A percentile compares a stretch with the other conserved stretches of the same genome.
Conservation (phyloP, 345 rosid species). For the Arabidopsis thaliana region TAIR10.1 NC_003076.8:19537501-19538000, state of each 20-base stretch:
- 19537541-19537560: too few species aligned
- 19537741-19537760: background rate
- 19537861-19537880: conserved; percentile 26
- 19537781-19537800: background rate
- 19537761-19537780: background rate
- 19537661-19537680: background rate
- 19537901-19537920: too few species aligned
- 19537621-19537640: background rate
- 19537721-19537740: background rate
- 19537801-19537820: background rate
- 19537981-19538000: conserved; percentile 27
- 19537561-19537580: too few species aligned
- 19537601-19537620: too few species aligned
- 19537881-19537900: background rate
- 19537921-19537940: background rate
- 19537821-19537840: conserved; percentile 17
- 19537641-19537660: background rate
- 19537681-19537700: background rate
- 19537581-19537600: too few species aligned
- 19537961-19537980: conserved; percentile 17
- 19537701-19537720: background rate
- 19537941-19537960: conserved; percentile 7
- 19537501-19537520: background rate
- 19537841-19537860: conserved; percentile 37
- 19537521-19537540: too few species aligned